phyloP scores from a whole-genome alignment of 371 early-diverging fungal species.

The Zychaea mexicana region DNA sequence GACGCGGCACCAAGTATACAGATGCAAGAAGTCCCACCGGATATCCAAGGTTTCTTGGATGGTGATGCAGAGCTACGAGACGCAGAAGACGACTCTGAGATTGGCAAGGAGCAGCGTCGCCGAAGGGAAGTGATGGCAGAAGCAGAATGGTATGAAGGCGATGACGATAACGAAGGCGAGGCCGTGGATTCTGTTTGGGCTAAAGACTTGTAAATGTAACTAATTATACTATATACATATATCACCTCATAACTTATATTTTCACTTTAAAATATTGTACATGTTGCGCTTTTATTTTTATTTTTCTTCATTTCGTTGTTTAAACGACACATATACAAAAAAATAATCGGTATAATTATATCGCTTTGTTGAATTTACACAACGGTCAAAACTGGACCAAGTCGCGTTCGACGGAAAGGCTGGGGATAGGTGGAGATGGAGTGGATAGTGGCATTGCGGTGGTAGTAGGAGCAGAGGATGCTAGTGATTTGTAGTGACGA shows the following conservation, averaged over 20 bases:
- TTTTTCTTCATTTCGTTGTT: background rate
- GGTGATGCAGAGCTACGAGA: slow-evolving; percentile 61
- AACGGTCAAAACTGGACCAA: slow-evolving; percentile 5
- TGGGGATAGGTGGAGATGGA: background rate
- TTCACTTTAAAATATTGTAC: background rate
- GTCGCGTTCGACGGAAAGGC: background rate
- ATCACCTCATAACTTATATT: background rate
- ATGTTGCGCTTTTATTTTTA: background rate
- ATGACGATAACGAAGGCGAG: slow-evolving; percentile 49
- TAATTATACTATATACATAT: slow-evolving; percentile 21
- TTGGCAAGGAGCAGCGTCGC: slow-evolving; percentile 50
- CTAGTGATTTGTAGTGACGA: too few relatives aligned
- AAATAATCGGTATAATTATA: background rate
- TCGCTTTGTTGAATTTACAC: background rate
- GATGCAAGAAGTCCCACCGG: slow-evolving; percentile 88
- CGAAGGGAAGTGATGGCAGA: slow-evolving; percentile 26
- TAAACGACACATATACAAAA: background rate
- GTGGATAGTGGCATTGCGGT: background rate
- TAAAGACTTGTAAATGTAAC: slow-evolving; percentile 14
- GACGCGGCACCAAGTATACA: slow-evolving; percentile 96
- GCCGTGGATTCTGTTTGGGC: slow-evolving; percentile 36
- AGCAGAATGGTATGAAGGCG: slow-evolving; percentile 49
- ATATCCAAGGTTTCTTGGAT: slow-evolving; percentile 78
- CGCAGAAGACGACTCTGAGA: slow-evolving; percentile 54
- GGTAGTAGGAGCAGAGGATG: too few relatives aligned